phyloP scores from a whole-genome alignment of 345 rosid genomes.

The Psidium guajava region DNA sequence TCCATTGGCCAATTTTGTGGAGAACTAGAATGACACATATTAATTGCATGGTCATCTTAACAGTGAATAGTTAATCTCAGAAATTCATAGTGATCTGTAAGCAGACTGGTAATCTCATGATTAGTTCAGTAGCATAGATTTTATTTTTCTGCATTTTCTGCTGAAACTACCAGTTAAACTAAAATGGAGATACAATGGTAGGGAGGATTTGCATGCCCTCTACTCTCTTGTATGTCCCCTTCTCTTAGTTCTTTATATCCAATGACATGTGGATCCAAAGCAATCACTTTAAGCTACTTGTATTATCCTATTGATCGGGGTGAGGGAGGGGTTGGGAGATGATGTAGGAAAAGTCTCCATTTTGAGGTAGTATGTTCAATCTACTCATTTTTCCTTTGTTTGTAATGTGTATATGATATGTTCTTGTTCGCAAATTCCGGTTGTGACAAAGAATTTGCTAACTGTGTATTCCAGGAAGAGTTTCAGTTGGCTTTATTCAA shows the following conservation, averaged over 20 bases:
- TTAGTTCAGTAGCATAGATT: not conserved
- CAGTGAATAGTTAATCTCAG: not conserved
- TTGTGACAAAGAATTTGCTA: not conserved
- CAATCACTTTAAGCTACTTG: not conserved
- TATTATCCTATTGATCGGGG: not conserved
- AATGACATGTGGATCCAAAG: not conserved
- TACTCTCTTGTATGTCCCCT: not conserved
- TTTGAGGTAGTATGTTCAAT: not conserved
- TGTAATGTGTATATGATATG: not conserved
- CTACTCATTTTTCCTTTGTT: not conserved
- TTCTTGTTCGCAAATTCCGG: not conserved
- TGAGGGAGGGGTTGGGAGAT: not conserved
- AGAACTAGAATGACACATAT: not conserved
- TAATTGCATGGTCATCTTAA: not conserved
- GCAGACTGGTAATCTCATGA: not conserved
- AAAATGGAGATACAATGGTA: not conserved
- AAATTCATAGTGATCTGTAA: not conserved
- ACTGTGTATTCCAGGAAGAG: conserved; percentile 63
- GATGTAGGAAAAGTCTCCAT: not conserved
- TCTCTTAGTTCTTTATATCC: not conserved
- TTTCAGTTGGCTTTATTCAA: conserved; percentile 92
- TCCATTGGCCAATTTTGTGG: not conserved
- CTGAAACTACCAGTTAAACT: not conserved
- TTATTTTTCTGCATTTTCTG: not conserved
- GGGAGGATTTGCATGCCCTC: not conserved